phyloP scores from a whole-genome alignment of 1,284 basidiomycete genomes.

The Trichosporon sp. region DNA sequence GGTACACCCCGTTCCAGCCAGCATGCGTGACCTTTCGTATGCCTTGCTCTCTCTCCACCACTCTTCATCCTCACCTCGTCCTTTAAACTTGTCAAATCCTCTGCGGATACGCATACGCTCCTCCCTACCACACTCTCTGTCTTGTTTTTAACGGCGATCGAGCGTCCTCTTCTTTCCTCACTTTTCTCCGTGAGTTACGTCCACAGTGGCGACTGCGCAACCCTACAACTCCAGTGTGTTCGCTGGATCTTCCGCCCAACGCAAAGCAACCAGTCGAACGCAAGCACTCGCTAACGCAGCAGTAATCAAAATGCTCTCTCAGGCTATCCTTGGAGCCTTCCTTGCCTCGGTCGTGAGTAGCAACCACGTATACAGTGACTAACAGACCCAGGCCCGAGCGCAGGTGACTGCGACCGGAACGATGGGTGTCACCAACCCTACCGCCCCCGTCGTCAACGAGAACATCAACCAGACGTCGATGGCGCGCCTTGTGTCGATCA shows the following conservation, averaged over 20 bases:
- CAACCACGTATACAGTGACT: neutral
- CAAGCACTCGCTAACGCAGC: neutral
- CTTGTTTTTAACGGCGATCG: slow-evolving; percentile 1
- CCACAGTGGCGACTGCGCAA: neutral
- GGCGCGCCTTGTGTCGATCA: slow-evolving; percentile 54
- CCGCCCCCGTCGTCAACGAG: slow-evolving; percentile 45
- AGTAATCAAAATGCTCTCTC: slow-evolving; percentile 24
- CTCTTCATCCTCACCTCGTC: neutral
- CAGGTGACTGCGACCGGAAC: slow-evolving; percentile 53
- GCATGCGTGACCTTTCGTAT: neutral
- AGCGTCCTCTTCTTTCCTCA: neutral
- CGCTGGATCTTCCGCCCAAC: too few relatives aligned
- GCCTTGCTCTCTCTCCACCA: neutral
- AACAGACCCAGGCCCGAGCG: slow-evolving; percentile 38
- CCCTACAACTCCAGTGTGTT: too few relatives aligned
- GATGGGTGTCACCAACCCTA: slow-evolving; percentile 53
- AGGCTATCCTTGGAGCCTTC: slow-evolving; percentile 22
- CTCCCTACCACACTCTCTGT: slow-evolving; percentile 1
- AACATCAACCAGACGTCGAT: slow-evolving; percentile 55
- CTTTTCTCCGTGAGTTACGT: neutral
- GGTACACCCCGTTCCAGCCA: neutral
- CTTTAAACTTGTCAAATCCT: neutral
- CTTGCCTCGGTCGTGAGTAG: slow-evolving; percentile 20
- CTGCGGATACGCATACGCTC: neutral
- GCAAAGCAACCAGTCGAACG: too few relatives aligned